These are phyloP conservation scores for Pyrus communis DNA, from an alignment of 306 rosid species.

Conservation along the genomic window DNA sequence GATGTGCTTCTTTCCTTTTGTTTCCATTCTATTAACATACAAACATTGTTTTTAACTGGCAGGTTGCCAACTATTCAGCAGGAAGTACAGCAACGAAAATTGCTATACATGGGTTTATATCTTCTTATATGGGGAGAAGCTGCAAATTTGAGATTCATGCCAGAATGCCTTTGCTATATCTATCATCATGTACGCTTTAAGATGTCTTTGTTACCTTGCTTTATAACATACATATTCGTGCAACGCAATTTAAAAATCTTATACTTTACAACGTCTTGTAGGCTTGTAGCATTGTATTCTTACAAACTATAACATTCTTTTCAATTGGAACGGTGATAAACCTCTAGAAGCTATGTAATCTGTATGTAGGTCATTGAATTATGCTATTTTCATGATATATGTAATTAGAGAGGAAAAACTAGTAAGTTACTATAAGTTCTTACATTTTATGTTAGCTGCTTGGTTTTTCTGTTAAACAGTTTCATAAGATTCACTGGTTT, in stretches of 20 bases:
- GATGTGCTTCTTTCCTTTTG: background rate
- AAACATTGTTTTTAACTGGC: conserved; percentile 14
- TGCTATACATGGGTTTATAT: conserved; percentile 89
- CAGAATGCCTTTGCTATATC: conserved; percentile 96
- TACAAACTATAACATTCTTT: background rate
- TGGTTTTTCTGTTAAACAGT: background rate
- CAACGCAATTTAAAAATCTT: background rate
- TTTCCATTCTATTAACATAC: background rate
- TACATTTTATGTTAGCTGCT: background rate
- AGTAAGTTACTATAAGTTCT: background rate
- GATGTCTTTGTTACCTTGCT: background rate
- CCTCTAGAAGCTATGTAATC: background rate
- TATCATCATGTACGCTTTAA: conserved; percentile 79
- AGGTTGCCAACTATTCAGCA: conserved; percentile 97
- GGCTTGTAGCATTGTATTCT: background rate
- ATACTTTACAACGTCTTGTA: background rate
- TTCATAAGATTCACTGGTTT: background rate
- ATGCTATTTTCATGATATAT: background rate
- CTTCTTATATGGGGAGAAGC: conserved; percentile 99
- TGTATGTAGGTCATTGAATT: background rate
- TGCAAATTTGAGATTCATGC: conserved; percentile 98
- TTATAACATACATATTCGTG: background rate
- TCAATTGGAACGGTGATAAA: background rate
- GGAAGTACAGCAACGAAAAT: conserved; percentile 89
- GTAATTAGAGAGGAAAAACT: background rate